Evolutionary conservation across 495 filamentous ascomycete genomes (phyloP), one percentile per base, ranked within the genome.

Genomic region (Aspergillus mulundensis): DNA sequence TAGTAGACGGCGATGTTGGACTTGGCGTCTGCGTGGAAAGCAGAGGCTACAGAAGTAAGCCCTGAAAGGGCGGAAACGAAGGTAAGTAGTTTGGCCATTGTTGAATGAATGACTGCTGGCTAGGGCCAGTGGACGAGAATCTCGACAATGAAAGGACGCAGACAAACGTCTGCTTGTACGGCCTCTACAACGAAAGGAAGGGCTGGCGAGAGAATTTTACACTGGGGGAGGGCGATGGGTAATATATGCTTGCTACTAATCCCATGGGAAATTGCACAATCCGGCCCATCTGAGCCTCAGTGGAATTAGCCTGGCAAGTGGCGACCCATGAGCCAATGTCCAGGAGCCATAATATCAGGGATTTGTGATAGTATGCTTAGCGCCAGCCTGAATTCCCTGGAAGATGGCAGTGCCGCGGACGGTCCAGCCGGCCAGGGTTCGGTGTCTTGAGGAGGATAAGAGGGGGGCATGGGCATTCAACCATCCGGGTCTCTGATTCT

Each of bases 1-100:
- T 83, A 89, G 66, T 88, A 89, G 21, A 88, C 71, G 20, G 80
- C 82, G 59, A 88, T 64, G 63, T 87, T 88, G 54, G 72, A 77
- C n/a, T 73, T 75, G 5, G 75, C 67, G 28, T 58, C 50, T 4
- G 75, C 54, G 61, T 78, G 66, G 61, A 86, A 82, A 46, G 78
- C 81, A 49, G 77, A 51, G 14, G 77, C 61, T 39, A 64, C 42
- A 25, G 69, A 61, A 54, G 60, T 53, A 32, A 73, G 46, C 32
- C 59, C 59, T 39, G 70, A 66, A 23, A 73, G 49, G n/a, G 63
- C 69, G 46, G 62, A 49, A 58, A 60, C 54, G 42, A 64, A 57
- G 58, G 64, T 60, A 43, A 74, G 16, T 44, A 60, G 57, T 30
- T 61, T 72, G 34, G 47, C 57, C 75, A 77, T 76, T 39, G 46